phyloP scores from a whole-genome alignment of 2,329 filamentous ascomycete genomes.

The Xylaria sp. region DNA sequence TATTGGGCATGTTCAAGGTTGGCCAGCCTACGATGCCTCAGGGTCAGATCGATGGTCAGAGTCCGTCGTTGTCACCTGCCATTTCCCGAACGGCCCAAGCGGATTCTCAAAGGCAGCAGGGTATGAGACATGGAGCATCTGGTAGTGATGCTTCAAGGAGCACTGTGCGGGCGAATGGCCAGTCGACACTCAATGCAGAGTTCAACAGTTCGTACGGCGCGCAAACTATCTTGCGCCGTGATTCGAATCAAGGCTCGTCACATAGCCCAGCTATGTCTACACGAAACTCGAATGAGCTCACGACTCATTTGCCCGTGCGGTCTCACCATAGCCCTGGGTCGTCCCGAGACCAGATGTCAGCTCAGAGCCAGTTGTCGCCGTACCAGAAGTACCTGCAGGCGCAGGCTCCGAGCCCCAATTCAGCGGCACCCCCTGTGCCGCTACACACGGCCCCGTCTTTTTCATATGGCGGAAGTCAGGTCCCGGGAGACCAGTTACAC shows the following conservation, averaged over 20 bases:
- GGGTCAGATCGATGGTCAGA: conserved; percentile 22
- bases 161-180: conserved; percentile 29
- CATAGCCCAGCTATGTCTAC: conserved; percentile 18
- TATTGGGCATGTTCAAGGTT: conserved; percentile 53
- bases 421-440: conserved; percentile 18
- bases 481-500: conserved; percentile 24
- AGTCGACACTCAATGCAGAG: conserved; percentile 34
- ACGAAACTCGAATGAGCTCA: conserved; percentile 15
- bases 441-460: conserved; percentile 20
- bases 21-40: conserved; percentile 27
- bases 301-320: conserved; percentile 16
- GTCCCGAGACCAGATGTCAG: conserved; percentile 18
- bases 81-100: conserved; percentile 9
- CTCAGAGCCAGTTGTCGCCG: conserved; percentile 20
- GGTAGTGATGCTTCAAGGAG: conserved; percentile 27
- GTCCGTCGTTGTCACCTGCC: background rate
- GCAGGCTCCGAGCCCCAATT: conserved; percentile 20
- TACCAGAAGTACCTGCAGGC: conserved; percentile 18
- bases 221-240: conserved; percentile 36
- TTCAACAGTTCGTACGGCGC: conserved; percentile 37
- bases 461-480: conserved; percentile 21
- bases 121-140: conserved; percentile 18
- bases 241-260: conserved; percentile 22
- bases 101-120: conserved; percentile 21
- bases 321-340: conserved; percentile 22